These are phyloP conservation scores for Phylloporus arenicola DNA, from an alignment of 768 basidiomycete species.

Conservation along the genomic window DNA sequence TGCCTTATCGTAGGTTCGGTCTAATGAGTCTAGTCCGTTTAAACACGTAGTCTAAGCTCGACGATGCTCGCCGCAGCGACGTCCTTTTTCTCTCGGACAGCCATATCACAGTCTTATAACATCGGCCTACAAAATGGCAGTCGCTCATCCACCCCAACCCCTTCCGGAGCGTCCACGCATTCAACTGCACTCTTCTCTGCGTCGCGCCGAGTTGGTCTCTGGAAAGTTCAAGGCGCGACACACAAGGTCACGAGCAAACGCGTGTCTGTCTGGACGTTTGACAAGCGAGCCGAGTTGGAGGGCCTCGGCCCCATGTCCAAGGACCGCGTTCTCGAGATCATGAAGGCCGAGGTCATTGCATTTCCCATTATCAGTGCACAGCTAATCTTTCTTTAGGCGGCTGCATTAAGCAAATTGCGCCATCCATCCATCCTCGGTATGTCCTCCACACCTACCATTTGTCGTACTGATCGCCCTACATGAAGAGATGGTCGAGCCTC, in stretches of 20 bases:
- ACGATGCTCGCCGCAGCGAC: constrained; percentile 76
- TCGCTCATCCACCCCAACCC: constrained; percentile 34
- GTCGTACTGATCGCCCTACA: constrained; percentile 3
- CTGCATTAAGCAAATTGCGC: constrained; percentile 75
- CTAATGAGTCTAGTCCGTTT: neutral
- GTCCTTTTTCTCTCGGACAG: constrained; percentile 76
- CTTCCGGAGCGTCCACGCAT: constrained; percentile 25
- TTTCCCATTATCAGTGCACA: neutral
- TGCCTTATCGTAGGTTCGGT: too few relatives aligned
- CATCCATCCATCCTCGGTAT: constrained; percentile 91
- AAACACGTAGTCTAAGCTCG: neutral
- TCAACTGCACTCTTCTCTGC: constrained; percentile 34
- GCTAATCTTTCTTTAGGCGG: constrained; percentile 49
- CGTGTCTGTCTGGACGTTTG: constrained; percentile 89
- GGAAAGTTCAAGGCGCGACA: constrained; percentile 81
- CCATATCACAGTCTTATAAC: constrained; percentile 76
- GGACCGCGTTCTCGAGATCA: constrained; percentile 74
- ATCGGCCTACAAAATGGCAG: constrained; percentile 42
- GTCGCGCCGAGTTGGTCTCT: constrained; percentile 64
- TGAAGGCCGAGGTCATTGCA: constrained; percentile 79
- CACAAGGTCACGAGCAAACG: constrained; percentile 89
- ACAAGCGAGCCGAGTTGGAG: constrained; percentile 79
- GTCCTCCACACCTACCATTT: constrained; percentile 5
- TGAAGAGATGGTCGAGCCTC: constrained; percentile 93
- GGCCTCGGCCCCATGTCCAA: constrained; percentile 55